Evolutionary conservation across 75 land plant genomes (phyloP), one percentile per base, ranked within the genome.

Genomic region (Gnetum montanum): DNA sequence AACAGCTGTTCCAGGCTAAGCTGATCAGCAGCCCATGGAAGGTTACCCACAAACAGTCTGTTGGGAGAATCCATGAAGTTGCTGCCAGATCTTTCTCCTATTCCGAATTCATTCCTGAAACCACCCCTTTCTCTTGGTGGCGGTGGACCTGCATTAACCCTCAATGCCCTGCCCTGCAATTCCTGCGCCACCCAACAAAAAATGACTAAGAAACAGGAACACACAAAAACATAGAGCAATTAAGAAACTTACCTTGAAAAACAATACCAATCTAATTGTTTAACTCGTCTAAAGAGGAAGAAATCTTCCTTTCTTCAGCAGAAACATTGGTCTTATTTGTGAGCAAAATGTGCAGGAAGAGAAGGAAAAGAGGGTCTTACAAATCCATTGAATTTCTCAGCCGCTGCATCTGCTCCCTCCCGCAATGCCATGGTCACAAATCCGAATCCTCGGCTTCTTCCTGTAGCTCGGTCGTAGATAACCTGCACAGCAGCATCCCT

Each of bases 21-120:
- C 25, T 82, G 55, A 54, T 92, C 97, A 65, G 80, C 83, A 49
- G 72, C 75, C 97, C 97, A 92, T 6, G 97, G 34, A 31, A 92
- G 78, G 59, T 92, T 92, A 6, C 97, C 81, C 7, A 92, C 90
- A 62, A 81, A 68, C n/a, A 84, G 30, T 31, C 82, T 71, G 47
- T 83, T 81, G 6, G 43, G 11, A 31, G 36, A 34, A 18, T 34
- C 48, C 11, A 6, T 37, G 37, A 28, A 16, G n/a, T 43, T 52
- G 13, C 70, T 26, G 0, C 74, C 43, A 6, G 43, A 18, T 18
- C 4, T 41, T n/a, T n/a, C n/a, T 6, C 40, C 37, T 1, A 43
- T 43, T 22, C 37, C 34, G 1, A 30, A 31, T 31, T 34, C 27
- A 6, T 45, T 50, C 31, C 58, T 28, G 36, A 51, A 68, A 16